Percentiles rank a stretch among this genome's conserved stretches.
These are phyloP conservation scores for Pythium dissotocum DNA, from an alignment of 352 stramenopile genomes.

Conservation along the genomic window DNA sequence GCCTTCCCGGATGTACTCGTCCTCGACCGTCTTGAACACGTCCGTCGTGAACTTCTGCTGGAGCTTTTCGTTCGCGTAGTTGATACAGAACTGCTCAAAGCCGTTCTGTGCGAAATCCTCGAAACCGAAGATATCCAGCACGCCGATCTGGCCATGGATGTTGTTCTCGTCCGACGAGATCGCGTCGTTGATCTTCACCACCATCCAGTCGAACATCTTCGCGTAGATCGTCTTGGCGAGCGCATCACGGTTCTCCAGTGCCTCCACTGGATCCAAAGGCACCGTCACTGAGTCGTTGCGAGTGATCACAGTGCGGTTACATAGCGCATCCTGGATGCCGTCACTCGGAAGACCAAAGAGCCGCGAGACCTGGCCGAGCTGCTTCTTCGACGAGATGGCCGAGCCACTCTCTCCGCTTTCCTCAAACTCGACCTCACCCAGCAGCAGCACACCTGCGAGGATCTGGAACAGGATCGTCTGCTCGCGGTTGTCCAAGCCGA, in stretches of 20 bases:
- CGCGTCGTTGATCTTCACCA: constrained; percentile 87
- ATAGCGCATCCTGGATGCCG: constrained; percentile 91
- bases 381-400: constrained; percentile 60
- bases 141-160: constrained; percentile 89
- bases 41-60: constrained; percentile 93
- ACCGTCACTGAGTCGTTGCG: constrained; percentile 85
- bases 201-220: constrained; percentile 98
- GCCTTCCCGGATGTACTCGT: constrained; percentile 97
- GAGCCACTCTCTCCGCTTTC: constrained; percentile 72
- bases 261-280: constrained; percentile 86
- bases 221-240: constrained; percentile 98
- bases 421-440: constrained; percentile 95
- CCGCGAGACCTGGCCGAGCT: constrained; percentile 75
- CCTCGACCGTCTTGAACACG: constrained; percentile 98
- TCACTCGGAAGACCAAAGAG: constrained; percentile 89
- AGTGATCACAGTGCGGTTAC: constrained; percentile 91
- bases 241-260: constrained; percentile 93
- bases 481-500: constrained; percentile 55
- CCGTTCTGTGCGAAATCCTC: constrained; percentile 96
- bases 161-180: constrained; percentile 77
- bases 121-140: constrained; percentile 99
- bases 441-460: constrained; percentile 91
- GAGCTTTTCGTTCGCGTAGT: constrained; percentile 92
- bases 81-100: constrained; percentile 94
- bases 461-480: constrained; percentile 85